Evolutionary conservation across 495 filamentous ascomycete genomes (phyloP).

Genomic region (Hypoxylon lienhwacheense): DNA sequence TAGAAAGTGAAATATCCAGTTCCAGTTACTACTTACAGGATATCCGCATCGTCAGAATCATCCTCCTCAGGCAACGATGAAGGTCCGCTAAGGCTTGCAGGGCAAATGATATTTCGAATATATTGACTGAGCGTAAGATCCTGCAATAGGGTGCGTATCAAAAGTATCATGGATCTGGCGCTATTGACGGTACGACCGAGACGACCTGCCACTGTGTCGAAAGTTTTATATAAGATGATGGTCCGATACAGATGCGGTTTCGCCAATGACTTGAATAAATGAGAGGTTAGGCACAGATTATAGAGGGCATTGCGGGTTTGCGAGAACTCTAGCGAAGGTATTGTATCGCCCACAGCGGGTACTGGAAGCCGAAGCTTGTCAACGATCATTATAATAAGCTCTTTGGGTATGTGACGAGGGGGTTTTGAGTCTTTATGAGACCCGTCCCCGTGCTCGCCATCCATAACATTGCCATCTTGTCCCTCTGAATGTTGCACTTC

Average conservation of each 20-base stretch:
- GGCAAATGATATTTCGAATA: constrained; percentile 18
- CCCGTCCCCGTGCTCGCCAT: background rate
- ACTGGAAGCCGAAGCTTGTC: constrained; percentile 7
- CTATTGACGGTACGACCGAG: background rate
- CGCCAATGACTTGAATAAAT: background rate
- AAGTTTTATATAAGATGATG: constrained; percentile 1
- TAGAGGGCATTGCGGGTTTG: constrained; percentile 3
- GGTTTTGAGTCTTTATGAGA: background rate
- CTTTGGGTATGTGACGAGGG: background rate
- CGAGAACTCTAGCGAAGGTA: background rate
- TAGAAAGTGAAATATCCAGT: background rate
- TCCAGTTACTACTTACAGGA: background rate
- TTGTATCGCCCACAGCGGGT: background rate
- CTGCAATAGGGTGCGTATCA: constrained; percentile 17
- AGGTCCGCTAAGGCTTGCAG: background rate
- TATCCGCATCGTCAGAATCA: background rate
- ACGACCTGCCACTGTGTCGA: no score
- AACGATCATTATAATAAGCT: constrained; percentile 1
- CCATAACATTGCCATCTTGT: background rate
- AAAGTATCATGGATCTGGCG: background rate
- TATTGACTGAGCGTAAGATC: background rate
- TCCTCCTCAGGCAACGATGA: background rate
- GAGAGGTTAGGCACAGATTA: constrained; percentile 8
- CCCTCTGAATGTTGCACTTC: no score
- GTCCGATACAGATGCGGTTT: constrained; percentile 16